phyloP scores from a whole-genome alignment of 2,329 filamentous ascomycete species.

The Biscogniauxia marginata region DNA sequence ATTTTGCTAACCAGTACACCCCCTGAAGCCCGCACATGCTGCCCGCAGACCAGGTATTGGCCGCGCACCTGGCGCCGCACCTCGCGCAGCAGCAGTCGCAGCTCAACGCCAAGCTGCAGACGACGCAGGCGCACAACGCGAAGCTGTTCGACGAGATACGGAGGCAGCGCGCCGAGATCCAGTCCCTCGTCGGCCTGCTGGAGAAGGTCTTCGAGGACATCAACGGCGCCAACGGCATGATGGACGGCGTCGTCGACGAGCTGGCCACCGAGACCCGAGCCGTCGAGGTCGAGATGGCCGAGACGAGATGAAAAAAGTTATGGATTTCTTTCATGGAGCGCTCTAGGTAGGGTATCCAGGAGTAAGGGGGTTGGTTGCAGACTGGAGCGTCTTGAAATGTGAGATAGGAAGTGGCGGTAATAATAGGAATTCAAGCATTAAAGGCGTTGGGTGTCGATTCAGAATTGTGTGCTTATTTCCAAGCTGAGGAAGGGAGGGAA shows the following conservation, averaged over 20 bases:
- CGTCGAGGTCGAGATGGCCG: constrained; percentile 41
- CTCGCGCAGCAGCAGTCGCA: constrained; percentile 53
- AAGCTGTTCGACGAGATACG: constrained; percentile 50
- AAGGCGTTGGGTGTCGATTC: too few species aligned
- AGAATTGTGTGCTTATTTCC: too few species aligned
- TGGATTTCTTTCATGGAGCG: too few species aligned
- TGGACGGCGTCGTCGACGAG: constrained; percentile 47
- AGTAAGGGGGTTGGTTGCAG: too few species aligned
- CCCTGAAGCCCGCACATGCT: constrained; percentile 51
- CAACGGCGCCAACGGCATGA: constrained; percentile 48
- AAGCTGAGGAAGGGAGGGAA: too few species aligned
- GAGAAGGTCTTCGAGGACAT: constrained; percentile 55
- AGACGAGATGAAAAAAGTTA: constrained; percentile 9
- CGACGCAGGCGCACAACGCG: constrained; percentile 56
- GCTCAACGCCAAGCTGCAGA: constrained; percentile 57
- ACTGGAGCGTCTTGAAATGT: too few species aligned
- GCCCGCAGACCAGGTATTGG: constrained; percentile 50
- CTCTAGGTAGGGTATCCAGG: too few species aligned
- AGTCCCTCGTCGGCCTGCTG: constrained; percentile 46
- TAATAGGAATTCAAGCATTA: too few species aligned
- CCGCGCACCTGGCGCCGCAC: constrained; percentile 54
- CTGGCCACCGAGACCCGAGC: constrained; percentile 50
- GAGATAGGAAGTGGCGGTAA: too few species aligned
- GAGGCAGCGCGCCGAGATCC: constrained; percentile 55
- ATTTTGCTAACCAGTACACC: constrained; percentile 3